A percentile compares a stretch with the other conserved stretches of the same genome.
These are phyloP conservation scores for Paramecium tetraurelia DNA, from an alignment of 73 alveolate genomes.

Conservation along the genomic window DNA sequence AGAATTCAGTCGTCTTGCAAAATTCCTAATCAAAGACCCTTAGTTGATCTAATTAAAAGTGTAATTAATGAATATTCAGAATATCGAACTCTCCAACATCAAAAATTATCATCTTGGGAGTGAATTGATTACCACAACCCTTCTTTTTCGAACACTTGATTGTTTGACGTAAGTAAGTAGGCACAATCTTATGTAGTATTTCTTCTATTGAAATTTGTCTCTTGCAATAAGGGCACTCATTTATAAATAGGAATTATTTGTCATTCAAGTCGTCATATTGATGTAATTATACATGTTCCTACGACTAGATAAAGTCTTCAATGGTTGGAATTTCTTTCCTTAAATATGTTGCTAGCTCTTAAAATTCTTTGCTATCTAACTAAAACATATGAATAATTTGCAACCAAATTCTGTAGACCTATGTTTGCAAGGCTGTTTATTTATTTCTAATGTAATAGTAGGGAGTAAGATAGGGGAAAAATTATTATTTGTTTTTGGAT, in stretches of 20 bases:
- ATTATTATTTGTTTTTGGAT: background rate
- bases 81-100: background rate
- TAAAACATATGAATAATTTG: background rate
- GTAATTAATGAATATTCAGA: background rate
- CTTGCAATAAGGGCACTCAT: background rate
- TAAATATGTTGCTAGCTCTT: background rate
- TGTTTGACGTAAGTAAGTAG: background rate
- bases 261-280: slow-evolving; percentile 2
- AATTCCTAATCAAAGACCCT: background rate
- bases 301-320: background rate
- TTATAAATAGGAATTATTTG: background rate
- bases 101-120: background rate
- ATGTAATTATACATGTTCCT: background rate
- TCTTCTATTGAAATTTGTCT: background rate
- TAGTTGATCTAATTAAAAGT: background rate
- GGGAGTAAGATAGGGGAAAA: background rate
- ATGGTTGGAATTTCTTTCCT: background rate
- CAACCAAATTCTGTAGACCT: background rate
- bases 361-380: background rate
- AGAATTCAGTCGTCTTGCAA: background rate
- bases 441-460: background rate
- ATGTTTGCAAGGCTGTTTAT: background rate
- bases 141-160: background rate
- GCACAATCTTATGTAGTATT: background rate
- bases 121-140: background rate